Percentiles rank a stretch among this genome's conserved stretches.
These are phyloP conservation scores for Blastobotrys aristatus DNA, from an alignment of 1,139 yeast genomes.

Conservation along the genomic window DNA sequence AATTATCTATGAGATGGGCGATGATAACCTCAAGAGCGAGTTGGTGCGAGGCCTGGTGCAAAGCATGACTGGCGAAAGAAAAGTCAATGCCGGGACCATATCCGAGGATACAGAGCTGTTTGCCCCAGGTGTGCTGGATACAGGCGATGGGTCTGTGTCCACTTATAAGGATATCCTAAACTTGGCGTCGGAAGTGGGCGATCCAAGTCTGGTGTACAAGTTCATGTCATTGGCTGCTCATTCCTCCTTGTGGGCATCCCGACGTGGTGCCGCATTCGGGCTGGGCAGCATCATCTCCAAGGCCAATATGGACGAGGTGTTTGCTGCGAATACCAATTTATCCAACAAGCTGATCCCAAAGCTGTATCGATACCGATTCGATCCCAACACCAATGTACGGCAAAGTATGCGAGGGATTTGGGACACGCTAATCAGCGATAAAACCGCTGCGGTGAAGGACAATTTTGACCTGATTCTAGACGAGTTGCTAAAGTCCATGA, in stretches of 20 bases:
- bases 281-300: constrained; percentile 80
- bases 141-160: constrained; percentile 81
- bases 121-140: constrained; percentile 72
- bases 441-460: constrained; percentile 48
- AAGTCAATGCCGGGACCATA: constrained; percentile 61
- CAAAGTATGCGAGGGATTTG: constrained; percentile 86
- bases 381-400: constrained; percentile 72
- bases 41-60: constrained; percentile 69
- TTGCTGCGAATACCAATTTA: constrained; percentile 50
- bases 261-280: constrained; percentile 93
- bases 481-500: constrained; percentile 67
- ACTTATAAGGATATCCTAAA: constrained; percentile 75
- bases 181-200: constrained; percentile 91
- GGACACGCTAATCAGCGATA: constrained; percentile 64
- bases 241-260: constrained; percentile 85
- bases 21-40: constrained; percentile 59
- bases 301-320: constrained; percentile 61
- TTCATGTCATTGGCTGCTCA: constrained; percentile 90
- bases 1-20: constrained; percentile 75
- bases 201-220: constrained; percentile 87
- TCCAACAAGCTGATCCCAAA: constrained; percentile 70
- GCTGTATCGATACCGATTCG: constrained; percentile 76
- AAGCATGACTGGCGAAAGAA: constrained; percentile 68
- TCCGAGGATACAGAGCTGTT: constrained; percentile 79
- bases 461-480: constrained; percentile 56